These are phyloP conservation scores for Megacollybia platyphylla DNA, from an alignment of 1,284 basidiomycete genomes.

Conservation along the genomic window DNA sequence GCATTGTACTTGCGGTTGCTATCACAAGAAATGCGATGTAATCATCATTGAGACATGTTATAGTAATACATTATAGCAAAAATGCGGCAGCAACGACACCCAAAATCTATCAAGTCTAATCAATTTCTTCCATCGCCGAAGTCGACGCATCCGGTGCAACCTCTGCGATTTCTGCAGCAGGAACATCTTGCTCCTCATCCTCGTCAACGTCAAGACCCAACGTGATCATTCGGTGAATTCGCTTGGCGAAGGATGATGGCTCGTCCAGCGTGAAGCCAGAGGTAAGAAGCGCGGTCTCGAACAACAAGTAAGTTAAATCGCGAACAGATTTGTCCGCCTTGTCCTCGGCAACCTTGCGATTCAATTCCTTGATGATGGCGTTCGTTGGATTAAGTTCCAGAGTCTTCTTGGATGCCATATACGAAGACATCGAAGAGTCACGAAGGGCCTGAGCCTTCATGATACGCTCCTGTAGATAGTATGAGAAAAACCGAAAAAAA, in stretches of 20 bases:
- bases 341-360: slow-evolving; percentile 90
- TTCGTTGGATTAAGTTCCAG: slow-evolving; percentile 95
- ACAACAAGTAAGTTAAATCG: slow-evolving; percentile 90
- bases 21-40: neutral
- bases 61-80: slow-evolving; percentile 12
- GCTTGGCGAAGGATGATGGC: slow-evolving; percentile 89
- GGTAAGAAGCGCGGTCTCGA: slow-evolving; percentile 92
- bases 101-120: slow-evolving; percentile 29
- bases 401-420: slow-evolving; percentile 99
- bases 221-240: slow-evolving; percentile 96
- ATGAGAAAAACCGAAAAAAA: slow-evolving; percentile 8
- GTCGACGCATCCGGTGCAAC: slow-evolving; percentile 44
- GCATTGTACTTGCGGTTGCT: no score
- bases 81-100: slow-evolving; percentile 6
- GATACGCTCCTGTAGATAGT: slow-evolving; percentile 71
- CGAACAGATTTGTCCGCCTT: slow-evolving; percentile 98
- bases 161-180: slow-evolving; percentile 26
- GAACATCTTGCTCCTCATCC: slow-evolving; percentile 35
- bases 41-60: neutral
- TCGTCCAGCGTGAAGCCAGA: slow-evolving; percentile 94
- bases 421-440: slow-evolving; percentile 97
- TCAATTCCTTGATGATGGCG: slow-evolving; percentile 94
- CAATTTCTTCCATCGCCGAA: slow-evolving; percentile 81
- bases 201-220: slow-evolving; percentile 79
- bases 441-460: slow-evolving; percentile 99